Evolutionary conservation across 768 basidiomycete species (phyloP), one percentile per base, ranked within the genome.

Genomic region (Ramaria sp.): DNA sequence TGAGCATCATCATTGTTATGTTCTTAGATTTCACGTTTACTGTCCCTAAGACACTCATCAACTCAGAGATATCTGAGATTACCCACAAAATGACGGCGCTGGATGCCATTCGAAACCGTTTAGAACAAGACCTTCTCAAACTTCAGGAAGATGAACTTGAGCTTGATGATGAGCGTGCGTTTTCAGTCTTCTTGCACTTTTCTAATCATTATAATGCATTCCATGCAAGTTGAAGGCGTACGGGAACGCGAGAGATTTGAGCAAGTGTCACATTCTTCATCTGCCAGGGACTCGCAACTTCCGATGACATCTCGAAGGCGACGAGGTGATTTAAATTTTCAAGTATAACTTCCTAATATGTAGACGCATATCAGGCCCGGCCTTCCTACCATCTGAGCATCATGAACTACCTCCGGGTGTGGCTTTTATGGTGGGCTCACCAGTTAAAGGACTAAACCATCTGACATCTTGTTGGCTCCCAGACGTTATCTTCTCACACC

Each of bases 361-460:
- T 4, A 27, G 27, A 37, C 53, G 39, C 12, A 41, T 53, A 24
- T 42, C 59, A 86, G 94, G 95, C 1, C 94, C 95, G 0, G 90
- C 90, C 17, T 98, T 99, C 75, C 69, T 99, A 48, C 96, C 96
- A 4, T 96, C 93, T 17, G 96, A 98, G 67, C 96, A 99, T 63
- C 91, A 93, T 63, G 92, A 96, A 53, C 76, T 99, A 31, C 96
- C 96, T 9, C 81, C 85, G 7, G 92, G 91, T 1, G 82, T 98
- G 5, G 96, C 95, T 12, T 99, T 99, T 72, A 98, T 99, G 94
- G 91, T 91, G 70, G 62, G 64, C 63, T 30, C n/a, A n/a, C 31
- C n/a, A 20, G 30, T 60, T 55, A 30, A 58, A 60, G 64, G 10
- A 63, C 59, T 47, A 43, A 52, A n/a, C 53, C n/a, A 15, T 54